These are phyloP conservation scores for Umbelopsis sp. DNA, from an alignment of 192 early-diverging fungal genomes.

Conservation along the genomic window DNA sequence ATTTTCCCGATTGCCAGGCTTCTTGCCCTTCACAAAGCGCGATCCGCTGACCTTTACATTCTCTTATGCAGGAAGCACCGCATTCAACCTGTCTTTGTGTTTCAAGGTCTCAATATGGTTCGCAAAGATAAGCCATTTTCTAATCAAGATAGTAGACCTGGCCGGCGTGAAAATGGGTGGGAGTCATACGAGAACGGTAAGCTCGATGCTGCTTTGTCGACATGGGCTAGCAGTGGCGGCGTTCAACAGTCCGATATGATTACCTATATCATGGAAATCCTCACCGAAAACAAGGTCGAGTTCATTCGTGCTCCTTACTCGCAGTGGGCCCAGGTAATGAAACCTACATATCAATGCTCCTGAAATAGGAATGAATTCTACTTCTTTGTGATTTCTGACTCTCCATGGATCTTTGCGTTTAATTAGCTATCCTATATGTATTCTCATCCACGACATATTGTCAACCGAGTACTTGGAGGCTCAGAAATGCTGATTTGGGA, in stretches of 20 bases:
- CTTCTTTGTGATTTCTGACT: not conserved
- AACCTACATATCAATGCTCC: not conserved
- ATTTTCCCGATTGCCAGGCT: not conserved
- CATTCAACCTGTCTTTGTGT: slow-evolving; percentile 81
- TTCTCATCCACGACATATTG: slow-evolving; percentile 64
- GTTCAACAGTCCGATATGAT: slow-evolving; percentile 64
- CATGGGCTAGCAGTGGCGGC: slow-evolving; percentile 55
- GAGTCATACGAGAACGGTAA: slow-evolving; percentile 64
- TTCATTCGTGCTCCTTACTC: slow-evolving; percentile 82
- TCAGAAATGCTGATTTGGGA: slow-evolving; percentile 77
- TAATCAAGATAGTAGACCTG: slow-evolving; percentile 63
- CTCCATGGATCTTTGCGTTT: not conserved
- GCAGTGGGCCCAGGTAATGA: slow-evolving; percentile 68
- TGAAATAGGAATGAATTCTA: not conserved
- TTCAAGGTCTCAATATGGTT: slow-evolving; percentile 67
- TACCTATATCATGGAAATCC: slow-evolving; percentile 68
- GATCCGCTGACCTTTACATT: not conserved
- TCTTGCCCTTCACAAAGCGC: not conserved
- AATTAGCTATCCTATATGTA: slow-evolving; percentile 71
- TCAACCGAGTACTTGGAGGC: slow-evolving; percentile 72
- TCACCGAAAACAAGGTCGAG: slow-evolving; percentile 66
- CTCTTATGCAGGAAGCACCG: slow-evolving; percentile 44
- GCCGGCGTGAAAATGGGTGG: slow-evolving; percentile 67
- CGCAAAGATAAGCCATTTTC: slow-evolving; percentile 72
- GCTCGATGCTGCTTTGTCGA: slow-evolving; percentile 56